phyloP scores from a whole-genome alignment of 768 basidiomycete species.

The Serendipita sp. region DNA sequence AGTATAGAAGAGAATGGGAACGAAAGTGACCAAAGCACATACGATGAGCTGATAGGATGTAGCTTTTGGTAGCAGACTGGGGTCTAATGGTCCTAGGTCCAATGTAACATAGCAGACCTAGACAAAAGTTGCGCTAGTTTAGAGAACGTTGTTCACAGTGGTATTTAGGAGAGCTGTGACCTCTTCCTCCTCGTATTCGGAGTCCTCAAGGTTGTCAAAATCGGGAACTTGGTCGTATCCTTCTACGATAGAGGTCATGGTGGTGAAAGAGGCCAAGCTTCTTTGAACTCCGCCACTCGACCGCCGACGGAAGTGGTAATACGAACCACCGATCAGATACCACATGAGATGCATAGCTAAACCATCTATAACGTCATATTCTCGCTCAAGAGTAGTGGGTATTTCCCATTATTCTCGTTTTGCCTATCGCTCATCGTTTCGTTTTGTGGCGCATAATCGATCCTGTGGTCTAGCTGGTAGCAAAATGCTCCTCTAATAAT shows the following conservation, averaged over 20 bases:
- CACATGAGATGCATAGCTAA: too few relatives aligned
- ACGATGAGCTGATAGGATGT: slow-evolving; percentile 60
- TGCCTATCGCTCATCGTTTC: too few relatives aligned
- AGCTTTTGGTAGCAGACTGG: slow-evolving; percentile 55
- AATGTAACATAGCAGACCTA: slow-evolving; percentile 51
- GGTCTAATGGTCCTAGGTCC: slow-evolving; percentile 55
- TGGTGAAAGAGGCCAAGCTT: background rate
- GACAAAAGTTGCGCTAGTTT: background rate
- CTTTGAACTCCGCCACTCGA: too few relatives aligned
- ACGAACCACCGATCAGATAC: too few relatives aligned
- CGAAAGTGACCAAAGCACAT: slow-evolving; percentile 18
- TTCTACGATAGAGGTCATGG: slow-evolving; percentile 11
- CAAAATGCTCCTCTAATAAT: too few relatives aligned
- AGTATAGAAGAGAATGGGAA: background rate
- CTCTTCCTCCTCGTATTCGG: slow-evolving; percentile 43
- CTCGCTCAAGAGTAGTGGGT: too few relatives aligned
- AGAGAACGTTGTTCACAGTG: background rate
- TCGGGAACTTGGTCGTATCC: slow-evolving; percentile 28
- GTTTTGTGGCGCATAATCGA: too few relatives aligned
- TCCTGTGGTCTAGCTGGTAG: too few relatives aligned
- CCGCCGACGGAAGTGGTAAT: too few relatives aligned
- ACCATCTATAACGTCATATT: too few relatives aligned
- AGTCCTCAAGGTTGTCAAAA: slow-evolving; percentile 39
- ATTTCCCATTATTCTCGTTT: background rate
- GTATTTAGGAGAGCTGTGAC: slow-evolving; percentile 17